Evolutionary conservation across 1,284 basidiomycete genomes (phyloP).

Genomic region (Trichosporon sp.): DNA sequence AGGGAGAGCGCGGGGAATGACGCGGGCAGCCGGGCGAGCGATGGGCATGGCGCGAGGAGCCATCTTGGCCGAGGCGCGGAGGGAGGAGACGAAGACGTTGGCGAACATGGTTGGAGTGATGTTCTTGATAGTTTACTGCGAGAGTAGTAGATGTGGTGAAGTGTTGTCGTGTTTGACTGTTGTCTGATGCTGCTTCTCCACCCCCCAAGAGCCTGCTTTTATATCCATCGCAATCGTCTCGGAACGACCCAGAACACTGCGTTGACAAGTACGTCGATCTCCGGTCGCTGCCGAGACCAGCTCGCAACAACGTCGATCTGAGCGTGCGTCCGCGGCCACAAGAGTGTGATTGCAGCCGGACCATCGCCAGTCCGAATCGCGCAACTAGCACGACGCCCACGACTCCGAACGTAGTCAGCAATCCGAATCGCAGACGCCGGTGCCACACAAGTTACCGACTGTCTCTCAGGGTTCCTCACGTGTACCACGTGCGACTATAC

Average conservation of each 20-base stretch:
- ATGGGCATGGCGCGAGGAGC: not conserved
- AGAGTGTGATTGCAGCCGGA: not conserved
- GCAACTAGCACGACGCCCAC: not conserved
- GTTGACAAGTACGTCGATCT: not conserved
- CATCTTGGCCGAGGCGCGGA: slow-evolving; percentile 18
- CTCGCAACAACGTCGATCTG: not conserved
- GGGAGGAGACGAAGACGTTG: slow-evolving; percentile 13
- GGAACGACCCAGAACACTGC: not conserved
- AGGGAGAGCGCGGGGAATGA: not conserved
- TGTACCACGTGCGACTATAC: not conserved
- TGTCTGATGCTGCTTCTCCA: not conserved
- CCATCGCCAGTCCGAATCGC: not conserved
- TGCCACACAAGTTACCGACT: slow-evolving; percentile 9
- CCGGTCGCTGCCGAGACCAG: not conserved
- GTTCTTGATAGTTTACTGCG: not conserved
- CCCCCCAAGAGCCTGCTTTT: not conserved
- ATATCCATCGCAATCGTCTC: not conserved
- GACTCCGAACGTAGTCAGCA: not conserved
- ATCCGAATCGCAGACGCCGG: slow-evolving; percentile 9
- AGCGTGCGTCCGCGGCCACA: not conserved
- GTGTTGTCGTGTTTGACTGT: not conserved
- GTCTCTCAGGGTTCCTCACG: not conserved
- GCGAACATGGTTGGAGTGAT: slow-evolving; percentile 19
- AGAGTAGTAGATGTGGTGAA: not conserved
- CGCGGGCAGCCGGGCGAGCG: slow-evolving; percentile 12